phyloP scores from a whole-genome alignment of 192 early-diverging fungal species.

The Coemansia sp. region DNA sequence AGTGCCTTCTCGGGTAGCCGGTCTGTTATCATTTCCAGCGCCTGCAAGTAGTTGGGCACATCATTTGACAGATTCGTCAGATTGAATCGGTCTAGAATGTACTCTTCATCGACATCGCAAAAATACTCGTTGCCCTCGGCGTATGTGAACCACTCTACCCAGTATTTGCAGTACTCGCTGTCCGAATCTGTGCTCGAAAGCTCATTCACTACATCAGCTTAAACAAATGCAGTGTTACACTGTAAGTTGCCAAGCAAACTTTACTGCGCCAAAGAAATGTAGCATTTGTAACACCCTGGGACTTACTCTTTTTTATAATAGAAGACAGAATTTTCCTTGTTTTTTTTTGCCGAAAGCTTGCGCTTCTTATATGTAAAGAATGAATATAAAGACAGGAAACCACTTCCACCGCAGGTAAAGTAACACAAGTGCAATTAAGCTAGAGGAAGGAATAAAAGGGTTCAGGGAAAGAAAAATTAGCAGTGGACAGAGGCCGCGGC shows the following conservation, averaged over 20 bases:
- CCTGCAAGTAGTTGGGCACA: conserved; percentile 84
- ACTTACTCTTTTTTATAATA: conserved; percentile 10
- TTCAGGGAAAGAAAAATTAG: neutral
- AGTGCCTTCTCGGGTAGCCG: conserved; percentile 42
- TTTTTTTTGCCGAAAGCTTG: neutral
- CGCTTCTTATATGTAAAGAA: neutral
- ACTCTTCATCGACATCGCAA: conserved; percentile 98
- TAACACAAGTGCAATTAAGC: neutral
- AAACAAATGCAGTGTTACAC: neutral
- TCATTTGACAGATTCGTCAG: conserved; percentile 89
- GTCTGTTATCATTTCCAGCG: conserved; percentile 90
- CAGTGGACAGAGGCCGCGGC: neutral
- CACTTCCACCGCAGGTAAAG: neutral
- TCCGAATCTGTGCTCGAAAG: conserved; percentile 43
- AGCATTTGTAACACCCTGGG: neutral
- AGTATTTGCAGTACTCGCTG: conserved; percentile 61
- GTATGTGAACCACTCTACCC: conserved; percentile 93
- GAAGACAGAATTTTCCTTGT: conserved; percentile 1
- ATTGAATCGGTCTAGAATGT: conserved; percentile 96
- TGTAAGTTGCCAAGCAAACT: neutral
- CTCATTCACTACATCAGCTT: conserved; percentile 33
- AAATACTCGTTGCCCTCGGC: conserved; percentile 96
- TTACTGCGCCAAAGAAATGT: conserved; percentile 4
- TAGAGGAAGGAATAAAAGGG: neutral
- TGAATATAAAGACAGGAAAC: too few species aligned